Base-by-base conservation (phyloP, 2,329 filamentous ascomycete genomes). In the Cryphonectria japonica region DNA sequence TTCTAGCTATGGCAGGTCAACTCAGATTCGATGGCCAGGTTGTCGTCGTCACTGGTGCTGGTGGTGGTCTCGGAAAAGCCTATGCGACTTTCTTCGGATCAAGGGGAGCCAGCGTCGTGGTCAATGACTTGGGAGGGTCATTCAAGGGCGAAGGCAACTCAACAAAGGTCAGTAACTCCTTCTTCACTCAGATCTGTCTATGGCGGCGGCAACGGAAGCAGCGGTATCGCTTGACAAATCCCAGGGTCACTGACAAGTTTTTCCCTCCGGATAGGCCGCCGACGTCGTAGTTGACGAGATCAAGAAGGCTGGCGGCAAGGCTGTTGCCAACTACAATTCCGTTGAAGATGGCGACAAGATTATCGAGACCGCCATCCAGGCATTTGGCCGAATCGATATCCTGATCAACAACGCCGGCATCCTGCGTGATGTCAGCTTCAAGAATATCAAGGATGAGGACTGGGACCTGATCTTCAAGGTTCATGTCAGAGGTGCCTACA, bases 381-480 rank as follows among this genome's bases (percentile, higher is more conserved):
- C 85, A 69, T 96, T 91, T 79, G 93, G 95, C 76, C 93, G 95
- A 78, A 89, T 99, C 82, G 95, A 99, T 82, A 86, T 99, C 75
- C 91, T 99, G 77, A 92, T 99, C 84, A 99, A 99, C 88, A 99
- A 98, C 80, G 96, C 96, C 73, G 95, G 96, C 79, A 98, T 98
- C 79, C 87, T 97, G 72, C 92, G 95, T 73, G 95, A 98, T 84
- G 82, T 98, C 79, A 95, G 93, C 87, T 98, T 99, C 86, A 97
- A 97, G 89, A 98, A 98, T 85, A 97, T 98, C 89, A 96, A 92
- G 82, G 96, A 99, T 81, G 84, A 92, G 79, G 96, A 99, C 82
- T 99, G 96, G 96, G 95, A 99, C 80, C 85, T 98, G 76, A 93
- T 98, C 80, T 93, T 95, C 83, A 92, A 90, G 80, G 95, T 98